A percentile compares a stretch with the other conserved stretches of the same genome.
Evolutionary conservation across 805 yeast species (phyloP).

Genomic region (Ogataea paradorogensis): DNA sequence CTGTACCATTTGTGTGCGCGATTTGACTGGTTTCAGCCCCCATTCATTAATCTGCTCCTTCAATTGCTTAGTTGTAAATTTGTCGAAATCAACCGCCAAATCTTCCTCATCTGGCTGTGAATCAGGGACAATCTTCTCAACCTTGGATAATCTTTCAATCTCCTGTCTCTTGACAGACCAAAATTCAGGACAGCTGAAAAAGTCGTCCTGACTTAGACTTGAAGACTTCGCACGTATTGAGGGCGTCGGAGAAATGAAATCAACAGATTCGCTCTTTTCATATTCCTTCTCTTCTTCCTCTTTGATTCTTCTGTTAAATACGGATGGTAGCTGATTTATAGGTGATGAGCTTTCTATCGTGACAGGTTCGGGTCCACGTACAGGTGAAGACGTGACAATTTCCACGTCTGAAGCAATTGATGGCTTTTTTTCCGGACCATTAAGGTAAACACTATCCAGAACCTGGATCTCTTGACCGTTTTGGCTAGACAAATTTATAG

Average conservation of each 20-base stretch:
- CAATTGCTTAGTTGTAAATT: conserved; percentile 18
- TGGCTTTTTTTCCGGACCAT: background rate
- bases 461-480: conserved; percentile 19
- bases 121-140: conserved; percentile 18
- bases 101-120: conserved; percentile 16
- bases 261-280: background rate
- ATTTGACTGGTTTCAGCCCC: conserved; percentile 39
- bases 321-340: background rate
- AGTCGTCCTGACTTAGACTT: conserved; percentile 5
- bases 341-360: conserved; percentile 8
- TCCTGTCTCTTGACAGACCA: conserved; percentile 15
- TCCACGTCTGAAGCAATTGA: conserved; percentile 8
- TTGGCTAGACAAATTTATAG: conserved; percentile 13
- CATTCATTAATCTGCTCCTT: conserved; percentile 31
- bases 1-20: conserved; percentile 35
- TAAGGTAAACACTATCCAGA: conserved; percentile 17
- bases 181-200: conserved; percentile 15
- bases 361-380: background rate
- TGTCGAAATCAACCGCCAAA: conserved; percentile 14
- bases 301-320: too few relatives aligned
- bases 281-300: too few relatives aligned
- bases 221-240: background rate
- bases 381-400: conserved; percentile 22
- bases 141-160: conserved; percentile 10
- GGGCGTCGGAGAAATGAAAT: background rate